These are phyloP conservation scores for Salvia hispanica DNA, from an alignment of 257 asterid species.

Conservation along the genomic window DNA sequence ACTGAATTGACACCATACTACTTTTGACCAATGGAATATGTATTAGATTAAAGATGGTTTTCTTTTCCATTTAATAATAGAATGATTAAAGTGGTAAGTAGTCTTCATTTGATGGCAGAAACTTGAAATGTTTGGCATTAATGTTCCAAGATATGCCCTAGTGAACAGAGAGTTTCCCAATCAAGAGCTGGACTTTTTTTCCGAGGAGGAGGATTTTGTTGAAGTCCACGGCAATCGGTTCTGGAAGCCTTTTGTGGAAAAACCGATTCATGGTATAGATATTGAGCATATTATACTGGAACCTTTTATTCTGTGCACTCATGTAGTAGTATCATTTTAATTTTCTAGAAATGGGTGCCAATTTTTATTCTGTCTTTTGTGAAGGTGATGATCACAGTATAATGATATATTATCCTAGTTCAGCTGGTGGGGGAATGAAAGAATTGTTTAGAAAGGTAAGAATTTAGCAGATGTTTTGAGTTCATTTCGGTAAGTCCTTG, in stretches of 20 bases:
- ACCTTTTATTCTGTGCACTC: conserved; percentile 2
- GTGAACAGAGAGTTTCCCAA: conserved; percentile 79
- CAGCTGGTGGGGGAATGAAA: conserved; percentile 99
- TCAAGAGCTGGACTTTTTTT: conserved; percentile 85
- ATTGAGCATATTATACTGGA: conserved; percentile 7
- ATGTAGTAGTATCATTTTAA: conserved; percentile 20
- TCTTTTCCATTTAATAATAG: not conserved
- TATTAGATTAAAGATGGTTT: not conserved
- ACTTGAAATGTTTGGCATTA: conserved; percentile 83
- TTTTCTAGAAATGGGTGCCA: conserved; percentile 24
- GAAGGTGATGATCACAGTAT: conserved; percentile 97
- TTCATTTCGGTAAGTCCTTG: conserved; percentile 3
- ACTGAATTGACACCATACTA: not conserved
- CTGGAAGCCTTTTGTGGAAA: conserved; percentile 98
- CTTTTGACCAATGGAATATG: conserved; percentile 5
- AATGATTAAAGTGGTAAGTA: not conserved
- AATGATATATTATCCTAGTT: conserved; percentile 96
- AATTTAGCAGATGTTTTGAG: conserved; percentile 17
- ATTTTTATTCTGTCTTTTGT: conserved; percentile 39
- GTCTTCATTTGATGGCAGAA: conserved; percentile 45
- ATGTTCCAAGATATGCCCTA: conserved; percentile 87
- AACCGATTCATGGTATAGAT: conserved; percentile 84
- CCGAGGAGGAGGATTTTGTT: conserved; percentile 94
- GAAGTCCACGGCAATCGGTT: conserved; percentile 85
- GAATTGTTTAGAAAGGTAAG: conserved; percentile 92